phyloP scores from a whole-genome alignment of 331 rosid species.

The Cydonia oblonga region DNA sequence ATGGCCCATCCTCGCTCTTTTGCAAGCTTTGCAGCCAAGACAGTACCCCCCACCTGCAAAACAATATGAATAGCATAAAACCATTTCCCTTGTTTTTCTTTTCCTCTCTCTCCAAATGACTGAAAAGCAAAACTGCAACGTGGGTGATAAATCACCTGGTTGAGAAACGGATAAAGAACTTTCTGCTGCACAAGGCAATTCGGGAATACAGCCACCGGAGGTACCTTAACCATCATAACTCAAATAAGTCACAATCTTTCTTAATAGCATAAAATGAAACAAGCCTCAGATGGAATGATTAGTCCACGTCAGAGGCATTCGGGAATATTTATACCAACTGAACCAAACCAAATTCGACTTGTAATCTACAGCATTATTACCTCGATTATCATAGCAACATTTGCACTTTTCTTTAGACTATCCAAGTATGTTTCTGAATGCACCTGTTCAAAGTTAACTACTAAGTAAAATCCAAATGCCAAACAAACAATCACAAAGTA shows the following conservation, averaged over 20 bases:
- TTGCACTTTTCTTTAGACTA: constrained; percentile 53
- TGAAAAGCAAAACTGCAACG: background rate
- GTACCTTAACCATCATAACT: constrained; percentile 43
- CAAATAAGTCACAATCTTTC: constrained; percentile 6
- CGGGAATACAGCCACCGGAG: constrained; percentile 73
- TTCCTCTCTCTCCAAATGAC: background rate
- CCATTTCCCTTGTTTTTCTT: background rate
- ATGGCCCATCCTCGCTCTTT: constrained; percentile 94
- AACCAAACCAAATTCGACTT: background rate
- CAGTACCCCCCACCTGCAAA: constrained; percentile 81
- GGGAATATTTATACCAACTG: background rate
- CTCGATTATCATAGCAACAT: constrained; percentile 76
- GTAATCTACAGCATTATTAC: constrained; percentile 29
- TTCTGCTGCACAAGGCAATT: constrained; percentile 58
- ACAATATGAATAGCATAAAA: constrained; percentile 6
- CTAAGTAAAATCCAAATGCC: background rate
- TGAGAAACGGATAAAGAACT: constrained; percentile 70
- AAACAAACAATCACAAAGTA: too few species aligned
- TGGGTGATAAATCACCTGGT: constrained; percentile 43
- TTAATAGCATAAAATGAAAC: background rate
- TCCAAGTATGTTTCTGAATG: constrained; percentile 71
- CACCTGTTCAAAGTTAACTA: constrained; percentile 29
- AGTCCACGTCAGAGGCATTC: background rate
- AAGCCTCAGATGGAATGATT: background rate
- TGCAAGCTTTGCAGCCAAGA: constrained; percentile 85